Conservation (phyloP, 345 rosid genomes). For the Acer campestre region DNA sequence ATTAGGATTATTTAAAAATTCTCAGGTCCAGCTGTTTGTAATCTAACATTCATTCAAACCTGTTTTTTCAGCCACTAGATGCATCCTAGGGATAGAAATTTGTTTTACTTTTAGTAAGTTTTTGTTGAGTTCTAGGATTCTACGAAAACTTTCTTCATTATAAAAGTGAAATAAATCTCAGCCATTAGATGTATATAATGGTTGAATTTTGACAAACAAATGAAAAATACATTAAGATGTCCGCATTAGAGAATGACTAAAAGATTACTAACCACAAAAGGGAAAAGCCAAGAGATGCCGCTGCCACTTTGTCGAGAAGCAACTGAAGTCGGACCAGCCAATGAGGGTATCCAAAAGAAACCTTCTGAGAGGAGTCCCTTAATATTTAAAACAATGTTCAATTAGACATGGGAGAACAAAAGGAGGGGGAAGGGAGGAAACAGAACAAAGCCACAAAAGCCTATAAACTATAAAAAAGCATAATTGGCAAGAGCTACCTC, state of each 20-base stretch:
- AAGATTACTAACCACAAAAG: constrained; percentile 65
- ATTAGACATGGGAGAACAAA: constrained; percentile 19
- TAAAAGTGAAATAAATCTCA: not conserved
- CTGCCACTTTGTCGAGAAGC: constrained; percentile 86
- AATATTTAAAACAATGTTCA: constrained; percentile 20
- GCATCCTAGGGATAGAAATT: not conserved
- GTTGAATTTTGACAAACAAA: not conserved
- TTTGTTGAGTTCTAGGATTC: not conserved
- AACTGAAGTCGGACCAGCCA: constrained; percentile 90
- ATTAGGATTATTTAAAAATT: constrained; percentile 35
- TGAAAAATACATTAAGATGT: not conserved
- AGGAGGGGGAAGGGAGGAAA: not conserved
- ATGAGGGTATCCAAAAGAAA: constrained; percentile 98
- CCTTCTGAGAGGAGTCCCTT: constrained; percentile 98
- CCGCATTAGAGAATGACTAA: not conserved
- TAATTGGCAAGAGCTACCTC: constrained; percentile 52
- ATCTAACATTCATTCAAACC: not conserved
- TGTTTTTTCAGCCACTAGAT: not conserved
- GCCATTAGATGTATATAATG: not conserved
- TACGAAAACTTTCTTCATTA: too few relatives aligned
- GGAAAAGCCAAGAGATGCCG: constrained; percentile 94
- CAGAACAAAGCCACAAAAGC: constrained; percentile 10
- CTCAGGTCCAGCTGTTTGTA: not conserved
- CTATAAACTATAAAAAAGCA: constrained; percentile 8
- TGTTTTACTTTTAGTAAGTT: not conserved